Percentiles rank a stretch among this genome's conserved stretches.
Evolutionary conservation across 768 basidiomycete genomes (phyloP).

Genomic region (Mycena metata): DNA sequence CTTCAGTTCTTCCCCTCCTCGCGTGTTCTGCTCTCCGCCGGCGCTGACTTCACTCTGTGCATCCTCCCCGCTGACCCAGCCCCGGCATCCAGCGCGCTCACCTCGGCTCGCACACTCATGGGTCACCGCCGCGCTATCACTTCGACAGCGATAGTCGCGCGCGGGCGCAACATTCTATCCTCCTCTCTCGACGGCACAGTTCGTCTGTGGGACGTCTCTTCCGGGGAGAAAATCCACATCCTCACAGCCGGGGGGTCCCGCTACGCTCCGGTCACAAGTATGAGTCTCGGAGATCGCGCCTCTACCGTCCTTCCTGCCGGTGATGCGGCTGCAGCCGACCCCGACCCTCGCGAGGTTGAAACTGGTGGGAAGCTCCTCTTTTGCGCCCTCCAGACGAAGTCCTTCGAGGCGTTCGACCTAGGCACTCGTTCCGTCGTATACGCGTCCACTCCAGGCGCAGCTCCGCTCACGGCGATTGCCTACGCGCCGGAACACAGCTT

Average conservation of each 20-base stretch:
- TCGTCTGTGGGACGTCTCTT: constrained; percentile 79
- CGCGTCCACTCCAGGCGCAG: constrained; percentile 43
- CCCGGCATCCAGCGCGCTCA: constrained; percentile 47
- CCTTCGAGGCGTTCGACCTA: constrained; percentile 70
- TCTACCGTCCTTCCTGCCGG: constrained; percentile 21
- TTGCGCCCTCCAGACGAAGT: constrained; percentile 67
- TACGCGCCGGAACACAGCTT: constrained; percentile 57
- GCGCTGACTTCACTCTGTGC: constrained; percentile 75
- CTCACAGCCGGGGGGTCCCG: constrained; percentile 53
- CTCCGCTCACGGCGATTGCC: constrained; percentile 58
- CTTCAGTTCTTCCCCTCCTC: constrained; percentile 79
- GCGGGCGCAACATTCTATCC: constrained; percentile 77
- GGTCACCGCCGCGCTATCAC: constrained; percentile 79
- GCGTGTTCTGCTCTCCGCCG: constrained; percentile 77
- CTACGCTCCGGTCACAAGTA: constrained; percentile 58
- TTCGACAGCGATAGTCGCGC: constrained; percentile 70
- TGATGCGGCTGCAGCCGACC: not conserved
- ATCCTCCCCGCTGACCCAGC: constrained; percentile 72
- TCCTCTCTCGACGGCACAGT: constrained; percentile 77
- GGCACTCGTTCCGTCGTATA: constrained; percentile 51
- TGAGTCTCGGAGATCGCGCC: constrained; percentile 58
- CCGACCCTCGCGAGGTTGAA: constrained; percentile 60
- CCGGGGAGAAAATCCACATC: constrained; percentile 61
- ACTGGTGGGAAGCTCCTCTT: constrained; percentile 63
- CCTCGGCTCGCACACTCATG: constrained; percentile 71